phyloP scores from a whole-genome alignment of 2,329 filamentous ascomycete species.

The Alternaria longipes region DNA sequence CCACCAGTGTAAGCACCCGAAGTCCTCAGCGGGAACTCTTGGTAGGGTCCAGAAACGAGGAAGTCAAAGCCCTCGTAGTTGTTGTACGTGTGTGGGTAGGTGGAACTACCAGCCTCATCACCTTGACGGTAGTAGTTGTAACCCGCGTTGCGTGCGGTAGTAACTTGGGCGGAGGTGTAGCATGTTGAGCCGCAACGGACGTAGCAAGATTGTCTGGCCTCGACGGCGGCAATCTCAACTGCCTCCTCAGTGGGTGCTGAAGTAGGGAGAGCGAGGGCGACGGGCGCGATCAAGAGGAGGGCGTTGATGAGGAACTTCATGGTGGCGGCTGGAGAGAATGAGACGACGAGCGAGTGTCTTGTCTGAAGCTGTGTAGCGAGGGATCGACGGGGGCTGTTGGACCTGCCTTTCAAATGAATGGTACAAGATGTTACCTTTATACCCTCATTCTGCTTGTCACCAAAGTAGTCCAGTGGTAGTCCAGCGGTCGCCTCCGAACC shows the following conservation, averaged over 20 bases:
- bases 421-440: constrained; percentile 14
- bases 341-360: constrained; percentile 20
- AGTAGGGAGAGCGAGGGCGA: constrained; percentile 34
- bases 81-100: constrained; percentile 69
- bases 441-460: neutral
- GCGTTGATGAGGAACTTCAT: constrained; percentile 34
- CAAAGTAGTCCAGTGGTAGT: neutral
- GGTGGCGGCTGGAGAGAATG: constrained; percentile 1
- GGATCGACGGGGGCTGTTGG: constrained; percentile 13
- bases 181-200: constrained; percentile 63
- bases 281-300: constrained; percentile 27
- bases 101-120: constrained; percentile 50
- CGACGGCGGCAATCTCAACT: constrained; percentile 27
- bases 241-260: constrained; percentile 14
- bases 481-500: constrained; percentile 30
- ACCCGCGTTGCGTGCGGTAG: constrained; percentile 61
- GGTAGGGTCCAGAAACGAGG: constrained; percentile 65
- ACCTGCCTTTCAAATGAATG: constrained; percentile 7
- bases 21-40: constrained; percentile 69
- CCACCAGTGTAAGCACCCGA: constrained; percentile 65
- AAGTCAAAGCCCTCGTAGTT: constrained; percentile 72
- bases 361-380: constrained; percentile 12
- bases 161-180: constrained; percentile 62
- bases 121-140: constrained; percentile 61
- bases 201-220: constrained; percentile 55